Conservation (phyloP, 2,329 filamentous ascomycete species). For the Fusarium sororula region DNA sequence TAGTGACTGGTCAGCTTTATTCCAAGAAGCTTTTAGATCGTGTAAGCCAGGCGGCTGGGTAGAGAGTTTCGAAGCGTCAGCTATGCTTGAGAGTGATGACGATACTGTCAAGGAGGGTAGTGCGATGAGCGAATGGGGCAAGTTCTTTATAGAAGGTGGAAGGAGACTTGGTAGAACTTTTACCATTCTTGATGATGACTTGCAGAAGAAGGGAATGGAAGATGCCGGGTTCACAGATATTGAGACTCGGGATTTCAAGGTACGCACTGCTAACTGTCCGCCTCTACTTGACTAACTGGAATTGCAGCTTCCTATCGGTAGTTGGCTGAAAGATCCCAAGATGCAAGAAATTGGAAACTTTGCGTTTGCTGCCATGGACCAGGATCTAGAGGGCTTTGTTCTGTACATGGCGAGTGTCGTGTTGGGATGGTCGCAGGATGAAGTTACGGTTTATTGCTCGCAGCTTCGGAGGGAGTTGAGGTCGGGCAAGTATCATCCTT, state of each 20-base stretch:
- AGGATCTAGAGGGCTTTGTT: not conserved
- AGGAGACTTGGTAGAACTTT: not conserved
- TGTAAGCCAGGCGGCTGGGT: not conserved
- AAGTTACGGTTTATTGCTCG: slow-evolving; percentile 18
- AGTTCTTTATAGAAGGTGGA: slow-evolving; percentile 1
- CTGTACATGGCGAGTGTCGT: slow-evolving; percentile 8
- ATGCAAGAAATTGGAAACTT: not conserved
- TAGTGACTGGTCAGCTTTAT: not conserved
- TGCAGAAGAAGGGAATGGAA: not conserved
- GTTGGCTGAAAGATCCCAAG: not conserved
- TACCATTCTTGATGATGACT: not conserved
- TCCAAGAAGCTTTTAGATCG: not conserved
- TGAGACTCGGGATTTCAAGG: not conserved
- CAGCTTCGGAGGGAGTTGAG: slow-evolving; percentile 18
- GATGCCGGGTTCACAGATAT: not conserved
- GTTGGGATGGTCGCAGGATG: slow-evolving; percentile 14
- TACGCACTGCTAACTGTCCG: not conserved
- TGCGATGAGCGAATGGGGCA: slow-evolving; percentile 1
- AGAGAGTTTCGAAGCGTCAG: slow-evolving; percentile 1
- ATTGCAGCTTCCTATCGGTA: not conserved
- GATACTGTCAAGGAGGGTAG: not conserved
- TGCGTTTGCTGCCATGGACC: slow-evolving; percentile 1
- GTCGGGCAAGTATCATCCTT: not conserved
- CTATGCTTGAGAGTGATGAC: slow-evolving; percentile 1
- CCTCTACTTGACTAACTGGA: rapidly evolving